Base-by-base conservation (phyloP, 495 filamentous ascomycete species). In the Chaetomium fimeti region DNA sequence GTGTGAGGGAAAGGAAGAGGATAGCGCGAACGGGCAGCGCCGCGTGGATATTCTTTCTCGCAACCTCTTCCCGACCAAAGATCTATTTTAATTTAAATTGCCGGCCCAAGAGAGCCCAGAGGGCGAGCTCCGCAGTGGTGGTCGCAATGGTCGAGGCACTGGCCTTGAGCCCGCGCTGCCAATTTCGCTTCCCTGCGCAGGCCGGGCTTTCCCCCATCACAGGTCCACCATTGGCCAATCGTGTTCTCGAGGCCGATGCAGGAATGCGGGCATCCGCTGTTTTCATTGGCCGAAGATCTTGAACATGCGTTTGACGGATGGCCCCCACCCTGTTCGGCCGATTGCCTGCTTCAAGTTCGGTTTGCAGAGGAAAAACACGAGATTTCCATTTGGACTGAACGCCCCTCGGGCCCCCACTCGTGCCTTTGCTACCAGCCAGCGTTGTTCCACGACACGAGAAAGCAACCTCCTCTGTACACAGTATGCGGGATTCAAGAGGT, bases 101-200 rank as follows among this genome's bases (percentile, higher is more conserved):
- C 55, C 54, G 48, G 47, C 55, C 57, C 61, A 54, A 52, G 16
- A 43, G 45, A 58, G 62, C 59, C 60, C 57, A 52, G 53, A 64
- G 28, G 25, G 32, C 27, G 36, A 36, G 42, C 66, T 68, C 66
- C 61, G 61, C 57, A 56, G 57, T 13, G 32, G 32, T 36, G 7
- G 32, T 36, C 32, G 32, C 32, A 36, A 36, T 36, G 32, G 18
- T 54, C 49, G 62, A 16, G 58, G 40, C 45, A 57, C 47, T 48
- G 47, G 48, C 6, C 60, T 42, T 69, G 66, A 49, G 20, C 55
- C 60, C 45, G 22, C 28, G 66, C 28, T 40, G 62, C 63, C 59
- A 72, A 72, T 72, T 55, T 72, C 70, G 70, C 70, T 72, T 70
- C 55, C 40, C 55, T 57, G 56, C 2, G 47, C 62, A n/a, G 22